These are phyloP conservation scores for Cetraspora pellucida DNA, from an alignment of 192 early-diverging fungal species.

Conservation along the genomic window DNA sequence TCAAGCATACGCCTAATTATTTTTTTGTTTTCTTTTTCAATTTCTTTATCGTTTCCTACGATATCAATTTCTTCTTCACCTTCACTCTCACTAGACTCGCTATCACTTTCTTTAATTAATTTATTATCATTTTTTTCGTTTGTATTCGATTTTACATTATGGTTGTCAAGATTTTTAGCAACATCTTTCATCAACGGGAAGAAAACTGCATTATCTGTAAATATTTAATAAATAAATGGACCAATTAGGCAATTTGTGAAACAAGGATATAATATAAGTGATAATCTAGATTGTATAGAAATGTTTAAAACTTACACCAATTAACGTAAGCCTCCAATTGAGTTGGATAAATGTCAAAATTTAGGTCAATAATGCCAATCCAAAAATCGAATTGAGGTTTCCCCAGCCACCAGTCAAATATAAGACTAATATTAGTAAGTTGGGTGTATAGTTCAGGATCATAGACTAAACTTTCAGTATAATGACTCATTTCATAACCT, in stretches of 20 bases:
- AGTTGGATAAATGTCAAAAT: conserved; percentile 18
- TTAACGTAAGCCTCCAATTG: conserved; percentile 20
- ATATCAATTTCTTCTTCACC: background rate
- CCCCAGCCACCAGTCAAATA: conserved; percentile 23
- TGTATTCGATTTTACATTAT: background rate
- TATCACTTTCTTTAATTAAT: background rate
- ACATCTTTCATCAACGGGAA: background rate
- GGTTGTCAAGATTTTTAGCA: background rate
- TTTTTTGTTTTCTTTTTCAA: conserved; percentile 1
- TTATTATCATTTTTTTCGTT: background rate
- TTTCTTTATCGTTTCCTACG: background rate
- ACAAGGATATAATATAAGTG: background rate
- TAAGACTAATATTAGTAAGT: background rate
- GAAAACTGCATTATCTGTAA: background rate
- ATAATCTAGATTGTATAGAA: background rate
- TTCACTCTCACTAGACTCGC: background rate
- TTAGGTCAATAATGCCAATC: conserved; percentile 24
- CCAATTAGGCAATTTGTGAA: background rate
- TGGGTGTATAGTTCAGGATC: background rate
- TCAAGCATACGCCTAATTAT: background rate
- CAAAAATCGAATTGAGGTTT: conserved; percentile 23
- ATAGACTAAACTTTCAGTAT: background rate
- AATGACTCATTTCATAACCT: background rate
- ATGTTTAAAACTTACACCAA: conserved; percentile 16
- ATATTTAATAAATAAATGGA: background rate